These are phyloP conservation scores for Diacronema lutheri DNA, from an alignment of 78 protist species.

Conservation along the genomic window DNA sequence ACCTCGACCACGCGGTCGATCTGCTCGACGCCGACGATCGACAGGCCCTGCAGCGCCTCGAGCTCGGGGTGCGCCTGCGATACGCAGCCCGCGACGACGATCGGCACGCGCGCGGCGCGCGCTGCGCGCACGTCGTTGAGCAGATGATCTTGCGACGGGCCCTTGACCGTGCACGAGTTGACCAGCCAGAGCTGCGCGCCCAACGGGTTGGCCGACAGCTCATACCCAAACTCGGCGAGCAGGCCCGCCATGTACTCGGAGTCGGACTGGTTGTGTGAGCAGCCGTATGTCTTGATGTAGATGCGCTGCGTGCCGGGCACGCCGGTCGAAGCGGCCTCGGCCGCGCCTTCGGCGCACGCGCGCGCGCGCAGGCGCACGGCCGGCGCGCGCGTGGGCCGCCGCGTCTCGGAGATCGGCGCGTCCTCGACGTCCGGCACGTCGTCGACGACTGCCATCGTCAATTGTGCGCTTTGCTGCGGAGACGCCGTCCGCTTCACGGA, in stretches of 20 bases:
- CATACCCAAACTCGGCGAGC: constrained; percentile 55
- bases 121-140: constrained; percentile 1
- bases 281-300: constrained; percentile 76
- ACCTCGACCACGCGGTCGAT: constrained; percentile 65
- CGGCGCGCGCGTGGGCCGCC: no score
- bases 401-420: no score
- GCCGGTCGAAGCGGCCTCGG: no score
- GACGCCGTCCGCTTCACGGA: no score
- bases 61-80: constrained; percentile 60
- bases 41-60: not conserved
- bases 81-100: constrained; percentile 68
- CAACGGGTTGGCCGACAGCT: constrained; percentile 5
- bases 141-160: constrained; percentile 57
- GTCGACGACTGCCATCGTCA: no score
- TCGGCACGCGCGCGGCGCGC: not conserved
- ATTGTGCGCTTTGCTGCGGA: no score
- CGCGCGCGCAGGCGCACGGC: no score
- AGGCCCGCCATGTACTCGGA: constrained; percentile 76
- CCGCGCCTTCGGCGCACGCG: no score
- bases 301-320: constrained; percentile 19
- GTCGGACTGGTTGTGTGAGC: constrained; percentile 67
- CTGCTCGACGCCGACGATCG: constrained; percentile 61
- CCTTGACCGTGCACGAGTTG: constrained; percentile 77
- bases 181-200: constrained; percentile 49
- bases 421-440: no score